Evolutionary conservation across 2,329 filamentous ascomycete genomes (phyloP).

Genomic region (Huntiella bhutanensis): DNA sequence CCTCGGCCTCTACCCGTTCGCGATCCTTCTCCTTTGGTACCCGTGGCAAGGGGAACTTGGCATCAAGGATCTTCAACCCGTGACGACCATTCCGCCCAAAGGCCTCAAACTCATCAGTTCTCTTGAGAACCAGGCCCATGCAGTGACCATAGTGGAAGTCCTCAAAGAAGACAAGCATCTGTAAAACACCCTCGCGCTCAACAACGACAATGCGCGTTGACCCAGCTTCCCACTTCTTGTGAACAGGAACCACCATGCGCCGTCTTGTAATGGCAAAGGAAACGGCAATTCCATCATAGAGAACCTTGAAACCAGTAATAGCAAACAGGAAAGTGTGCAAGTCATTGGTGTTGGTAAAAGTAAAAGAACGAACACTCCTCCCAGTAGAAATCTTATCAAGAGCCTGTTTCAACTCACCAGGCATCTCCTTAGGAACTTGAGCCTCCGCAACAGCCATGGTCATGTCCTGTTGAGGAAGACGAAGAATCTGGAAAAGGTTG

Average conservation of each 20-base stretch:
- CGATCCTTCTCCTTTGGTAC: conserved; percentile 31
- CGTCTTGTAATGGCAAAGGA: conserved; percentile 67
- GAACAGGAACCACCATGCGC: conserved; percentile 77
- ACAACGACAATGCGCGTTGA: conserved; percentile 65
- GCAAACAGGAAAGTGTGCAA: conserved; percentile 64
- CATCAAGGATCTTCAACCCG: conserved; percentile 65
- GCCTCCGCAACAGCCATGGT: conserved; percentile 57
- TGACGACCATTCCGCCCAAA: conserved; percentile 45
- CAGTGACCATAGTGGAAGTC: conserved; percentile 73
- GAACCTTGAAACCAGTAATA: conserved; percentile 60
- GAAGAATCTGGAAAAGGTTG: conserved; percentile 45
- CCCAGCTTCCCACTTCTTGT: conserved; percentile 86
- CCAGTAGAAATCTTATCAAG: conserved; percentile 37
- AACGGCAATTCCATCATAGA: conserved; percentile 52
- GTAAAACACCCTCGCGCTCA: conserved; percentile 52
- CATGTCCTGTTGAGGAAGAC: conserved; percentile 58
- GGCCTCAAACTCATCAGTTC: conserved; percentile 64
- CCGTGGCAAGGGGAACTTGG: conserved; percentile 71
- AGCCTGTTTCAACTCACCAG: conserved; percentile 43
- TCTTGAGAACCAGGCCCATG: conserved; percentile 75
- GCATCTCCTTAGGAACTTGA: conserved; percentile 40
- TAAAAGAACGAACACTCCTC: conserved; percentile 52
- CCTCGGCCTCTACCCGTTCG: conserved; percentile 17
- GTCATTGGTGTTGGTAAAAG: conserved; percentile 45
- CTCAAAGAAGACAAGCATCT: conserved; percentile 73